A percentile compares a stretch with the other conserved stretches of the same genome.
Conservation (phyloP, 805 yeast genomes). For the Saccharomycopsis olivae region DNA sequence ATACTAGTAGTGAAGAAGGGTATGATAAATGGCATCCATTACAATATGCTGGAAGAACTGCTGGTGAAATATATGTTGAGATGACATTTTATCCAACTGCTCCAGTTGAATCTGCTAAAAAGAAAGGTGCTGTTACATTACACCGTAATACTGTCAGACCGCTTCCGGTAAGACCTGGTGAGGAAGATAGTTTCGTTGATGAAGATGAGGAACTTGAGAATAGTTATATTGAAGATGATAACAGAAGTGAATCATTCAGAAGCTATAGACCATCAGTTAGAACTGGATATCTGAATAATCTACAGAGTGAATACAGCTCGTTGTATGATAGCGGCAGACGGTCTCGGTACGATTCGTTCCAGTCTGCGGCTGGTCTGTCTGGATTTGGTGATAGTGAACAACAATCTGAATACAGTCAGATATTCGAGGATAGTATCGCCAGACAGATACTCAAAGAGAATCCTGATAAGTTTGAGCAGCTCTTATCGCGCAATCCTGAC, state of each 20-base stretch:
- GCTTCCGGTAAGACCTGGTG: constrained; percentile 15
- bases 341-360: too few species aligned
- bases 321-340: neutral
- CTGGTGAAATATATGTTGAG: constrained; percentile 83
- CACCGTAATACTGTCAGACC: constrained; percentile 16
- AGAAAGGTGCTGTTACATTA: constrained; percentile 13
- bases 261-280: neutral
- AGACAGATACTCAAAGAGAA: constrained; percentile 13
- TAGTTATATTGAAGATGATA: neutral
- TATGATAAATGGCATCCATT: constrained; percentile 80
- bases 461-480: constrained; percentile 14
- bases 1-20: constrained; percentile 59
- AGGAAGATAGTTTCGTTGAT: constrained; percentile 2
- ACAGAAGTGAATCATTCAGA: neutral
- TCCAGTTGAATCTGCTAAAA: constrained; percentile 18
- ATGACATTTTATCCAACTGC: constrained; percentile 75
- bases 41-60: constrained; percentile 55
- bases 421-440: constrained; percentile 11
- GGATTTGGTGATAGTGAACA: neutral
- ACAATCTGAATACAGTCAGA: too few species aligned
- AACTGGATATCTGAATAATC: neutral
- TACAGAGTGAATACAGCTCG: neutral
- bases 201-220: neutral
- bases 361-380: too few species aligned
- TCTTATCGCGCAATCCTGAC: constrained; percentile 16